Base-by-base conservation (phyloP, 2,329 filamentous ascomycete species). In the Penicillium sp. region DNA sequence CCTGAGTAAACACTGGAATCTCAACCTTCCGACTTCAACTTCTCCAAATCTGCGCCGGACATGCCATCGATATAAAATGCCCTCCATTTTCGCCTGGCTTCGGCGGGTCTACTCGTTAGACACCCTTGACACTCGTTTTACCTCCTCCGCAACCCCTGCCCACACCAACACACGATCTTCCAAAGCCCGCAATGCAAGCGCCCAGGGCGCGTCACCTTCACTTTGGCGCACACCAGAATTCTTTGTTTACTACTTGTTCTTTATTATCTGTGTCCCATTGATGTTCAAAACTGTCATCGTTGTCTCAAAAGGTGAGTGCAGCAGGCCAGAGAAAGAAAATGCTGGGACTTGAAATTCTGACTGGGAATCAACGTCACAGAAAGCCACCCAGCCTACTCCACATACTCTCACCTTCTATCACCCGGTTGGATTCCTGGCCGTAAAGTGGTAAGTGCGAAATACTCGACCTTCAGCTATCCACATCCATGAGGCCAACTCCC, bases 251-350 rank as follows among this genome's bases (percentile, higher is more conserved):
- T 89, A 87, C 66, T 48, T 89, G 21, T 76, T 90, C 64, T 84
- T 97, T 66, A 61, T 82, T 31, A 71, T 84, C 6, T 81, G 81
- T 55, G 81, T 97, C 27, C 91, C 91, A 9, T 83, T 87, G 68
- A 99, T 99, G 93, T 91, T 96, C 77, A 96, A 91, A 80, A 82
- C 88, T n/a, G 88, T 89, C 10, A 90, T 92, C 65, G 85, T 90
- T 76, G 91, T 96, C 45, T 99, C 94, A 25, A 84, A 87, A 77
- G 83, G 93, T 93, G 76, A 57, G 82, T 79, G 19, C 13, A 25
- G 21, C 12, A 36, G 31, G 1, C 9, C 6, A n/a, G 31, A 36
- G 50, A 39, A 31, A 39, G 50, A 39, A 31, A 42, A 45, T 13
- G 29, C 25, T 7, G 42, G 19, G 38, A n/a, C 43, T 38, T 39